phyloP scores from a whole-genome alignment of 495 filamentous ascomycete genomes.

The Xeromyces bisporus region DNA sequence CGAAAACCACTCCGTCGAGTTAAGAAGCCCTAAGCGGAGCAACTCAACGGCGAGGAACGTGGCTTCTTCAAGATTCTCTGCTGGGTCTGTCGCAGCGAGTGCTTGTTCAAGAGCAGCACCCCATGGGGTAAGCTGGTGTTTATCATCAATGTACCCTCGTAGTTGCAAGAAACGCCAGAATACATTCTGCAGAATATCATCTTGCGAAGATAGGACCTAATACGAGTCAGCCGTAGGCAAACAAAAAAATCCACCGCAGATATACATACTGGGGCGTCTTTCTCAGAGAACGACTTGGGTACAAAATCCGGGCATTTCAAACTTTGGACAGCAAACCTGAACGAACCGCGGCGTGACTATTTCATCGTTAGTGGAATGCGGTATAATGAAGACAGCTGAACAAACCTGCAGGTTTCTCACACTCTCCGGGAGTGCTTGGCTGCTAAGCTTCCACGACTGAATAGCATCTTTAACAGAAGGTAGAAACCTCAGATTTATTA shows the following conservation, averaged over 20 bases:
- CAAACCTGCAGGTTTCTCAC: slow-evolving; percentile 24
- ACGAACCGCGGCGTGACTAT: slow-evolving; percentile 16
- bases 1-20: slow-evolving; percentile 40
- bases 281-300: slow-evolving; percentile 38
- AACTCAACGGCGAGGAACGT: slow-evolving; percentile 68
- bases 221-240: background rate
- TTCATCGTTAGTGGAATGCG: slow-evolving; percentile 1
- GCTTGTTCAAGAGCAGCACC: slow-evolving; percentile 59
- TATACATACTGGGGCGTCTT: slow-evolving; percentile 25
- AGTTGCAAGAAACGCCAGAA: slow-evolving; percentile 81
- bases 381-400: background rate
- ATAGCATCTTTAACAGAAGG: slow-evolving; percentile 42
- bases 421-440: slow-evolving; percentile 28
- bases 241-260: background rate
- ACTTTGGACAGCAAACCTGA: slow-evolving; percentile 33
- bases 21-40: slow-evolving; percentile 58
- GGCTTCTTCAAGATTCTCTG: slow-evolving; percentile 40
- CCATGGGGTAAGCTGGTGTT: slow-evolving; percentile 71
- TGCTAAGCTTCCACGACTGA: slow-evolving; percentile 57
- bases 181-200: slow-evolving; percentile 61
- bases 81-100: slow-evolving; percentile 40
- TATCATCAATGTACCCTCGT: slow-evolving; percentile 63
- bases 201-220: slow-evolving; percentile 30
- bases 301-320: slow-evolving; percentile 50
- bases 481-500: slow-evolving; percentile 47